Evolutionary conservation across 2,329 filamentous ascomycete genomes (phyloP).

Genomic region (Colletotrichum zoysiae): DNA sequence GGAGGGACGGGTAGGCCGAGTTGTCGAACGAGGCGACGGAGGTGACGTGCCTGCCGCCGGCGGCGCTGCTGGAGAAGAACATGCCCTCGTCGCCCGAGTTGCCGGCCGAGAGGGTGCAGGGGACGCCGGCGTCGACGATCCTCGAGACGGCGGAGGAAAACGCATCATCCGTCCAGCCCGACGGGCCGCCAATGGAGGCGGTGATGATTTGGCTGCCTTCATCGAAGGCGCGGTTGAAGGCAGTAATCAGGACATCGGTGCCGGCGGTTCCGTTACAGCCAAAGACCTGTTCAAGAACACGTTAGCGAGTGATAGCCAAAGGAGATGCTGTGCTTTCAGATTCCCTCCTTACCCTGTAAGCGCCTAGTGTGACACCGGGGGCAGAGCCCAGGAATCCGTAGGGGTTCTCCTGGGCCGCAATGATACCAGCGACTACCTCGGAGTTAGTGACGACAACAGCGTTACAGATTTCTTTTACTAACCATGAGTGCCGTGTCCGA

Average conservation of each 20-base stretch:
- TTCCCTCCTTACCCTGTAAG: constrained; percentile 55
- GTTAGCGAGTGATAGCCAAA: background rate
- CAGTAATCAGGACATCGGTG: constrained; percentile 70
- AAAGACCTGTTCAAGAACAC: constrained; percentile 56
- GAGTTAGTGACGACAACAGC: no score
- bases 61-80: constrained; percentile 64
- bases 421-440: constrained; percentile 65
- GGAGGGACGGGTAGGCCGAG: constrained; percentile 55
- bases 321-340: no score
- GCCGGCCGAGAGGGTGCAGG: constrained; percentile 66
- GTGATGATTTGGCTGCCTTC: constrained; percentile 71
- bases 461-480: no score
- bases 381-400: constrained; percentile 70
- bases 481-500: constrained; percentile 69
- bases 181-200: constrained; percentile 64
- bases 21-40: constrained; percentile 66
- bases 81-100: constrained; percentile 61
- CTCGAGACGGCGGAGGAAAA: constrained; percentile 64
- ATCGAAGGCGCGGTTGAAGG: constrained; percentile 71
- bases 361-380: constrained; percentile 66
- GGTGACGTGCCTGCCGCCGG: constrained; percentile 61
- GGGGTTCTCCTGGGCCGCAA: constrained; percentile 67
- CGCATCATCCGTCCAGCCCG: constrained; percentile 65
- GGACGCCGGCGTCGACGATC: constrained; percentile 66
- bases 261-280: constrained; percentile 64